Conservation (phyloP, 1,284 basidiomycete species). For the Trichosporon sp. region DNA sequence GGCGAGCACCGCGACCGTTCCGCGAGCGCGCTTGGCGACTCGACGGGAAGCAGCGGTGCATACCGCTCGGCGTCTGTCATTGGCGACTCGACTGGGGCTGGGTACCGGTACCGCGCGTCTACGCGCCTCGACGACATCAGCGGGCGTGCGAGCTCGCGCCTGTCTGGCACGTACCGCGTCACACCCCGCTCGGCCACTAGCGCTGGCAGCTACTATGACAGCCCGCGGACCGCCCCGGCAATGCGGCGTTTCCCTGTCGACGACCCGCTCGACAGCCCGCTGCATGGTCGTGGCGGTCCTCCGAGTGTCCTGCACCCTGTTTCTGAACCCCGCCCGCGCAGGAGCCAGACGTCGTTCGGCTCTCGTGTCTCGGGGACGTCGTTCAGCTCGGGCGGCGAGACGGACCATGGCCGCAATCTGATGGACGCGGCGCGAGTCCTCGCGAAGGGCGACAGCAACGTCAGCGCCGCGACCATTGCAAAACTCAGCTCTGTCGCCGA, state of each 20-base stretch:
- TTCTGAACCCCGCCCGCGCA: conserved; percentile 8
- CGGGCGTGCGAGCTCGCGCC: neutral
- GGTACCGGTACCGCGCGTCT: conserved; percentile 5
- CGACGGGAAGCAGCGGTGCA: neutral
- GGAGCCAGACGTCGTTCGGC: conserved; percentile 18
- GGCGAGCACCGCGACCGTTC: neutral
- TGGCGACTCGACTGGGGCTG: conserved; percentile 9
- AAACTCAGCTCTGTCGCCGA: conserved; percentile 27
- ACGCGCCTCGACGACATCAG: conserved; percentile 14
- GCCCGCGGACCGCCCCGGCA: conserved; percentile 24
- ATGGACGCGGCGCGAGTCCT: conserved; percentile 38
- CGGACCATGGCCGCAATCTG: conserved; percentile 41
- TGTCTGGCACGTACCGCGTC: neutral
- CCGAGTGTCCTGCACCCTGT: neutral
- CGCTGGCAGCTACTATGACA: conserved; percentile 30
- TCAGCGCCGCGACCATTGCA: conserved; percentile 27
- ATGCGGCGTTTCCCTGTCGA: conserved; percentile 10
- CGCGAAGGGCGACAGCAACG: conserved; percentile 22
- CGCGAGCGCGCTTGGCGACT: neutral
- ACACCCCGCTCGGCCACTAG: conserved; percentile 2
- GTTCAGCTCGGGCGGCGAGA: conserved; percentile 11
- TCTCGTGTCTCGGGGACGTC: conserved; percentile 6
- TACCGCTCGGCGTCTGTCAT: conserved; percentile 11
- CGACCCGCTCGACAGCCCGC: conserved; percentile 17
- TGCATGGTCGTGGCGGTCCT: conserved; percentile 15